These are phyloP conservation scores for Cladosporium sp. DNA, from an alignment of 2,329 filamentous ascomycete genomes.

Conservation along the genomic window DNA sequence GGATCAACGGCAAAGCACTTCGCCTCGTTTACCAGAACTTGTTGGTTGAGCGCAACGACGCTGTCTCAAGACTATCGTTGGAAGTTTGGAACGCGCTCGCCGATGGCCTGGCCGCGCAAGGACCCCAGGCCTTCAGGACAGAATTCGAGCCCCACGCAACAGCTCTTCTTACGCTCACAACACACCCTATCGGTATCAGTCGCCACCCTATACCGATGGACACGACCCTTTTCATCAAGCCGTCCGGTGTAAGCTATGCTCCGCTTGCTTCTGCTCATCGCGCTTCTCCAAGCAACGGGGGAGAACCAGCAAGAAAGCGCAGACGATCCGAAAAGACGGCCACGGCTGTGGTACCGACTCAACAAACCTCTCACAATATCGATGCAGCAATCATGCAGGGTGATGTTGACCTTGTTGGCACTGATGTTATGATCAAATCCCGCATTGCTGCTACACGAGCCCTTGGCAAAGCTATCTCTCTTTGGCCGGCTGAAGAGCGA, in stretches of 20 bases:
- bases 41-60: conserved; percentile 84
- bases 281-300: conserved; percentile 50
- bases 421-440: conserved; percentile 84
- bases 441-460: conserved; percentile 85
- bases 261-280: conserved; percentile 43
- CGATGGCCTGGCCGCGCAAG: conserved; percentile 61
- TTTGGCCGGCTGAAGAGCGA: conserved; percentile 64
- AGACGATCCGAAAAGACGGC: conserved; percentile 79
- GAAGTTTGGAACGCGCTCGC: conserved; percentile 85
- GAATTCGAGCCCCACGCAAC: conserved; percentile 76
- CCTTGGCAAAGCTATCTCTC: conserved; percentile 78
- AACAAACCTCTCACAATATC: conserved; percentile 81
- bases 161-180: conserved; percentile 77
- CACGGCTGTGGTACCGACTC: conserved; percentile 47
- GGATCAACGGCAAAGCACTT: conserved; percentile 87
- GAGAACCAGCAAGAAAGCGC: conserved; percentile 71
- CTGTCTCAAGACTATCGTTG: conserved; percentile 77
- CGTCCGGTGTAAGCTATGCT: conserved; percentile 82
- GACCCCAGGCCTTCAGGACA: conserved; percentile 63
- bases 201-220: conserved; percentile 93
- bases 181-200: conserved; percentile 90
- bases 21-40: conserved; percentile 93
- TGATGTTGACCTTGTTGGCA: conserved; percentile 89
- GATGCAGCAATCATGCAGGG: conserved; percentile 98
- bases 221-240: conserved; percentile 82